These are phyloP conservation scores for Trametes elegans DNA, from an alignment of 768 basidiomycete genomes.

Conservation along the genomic window DNA sequence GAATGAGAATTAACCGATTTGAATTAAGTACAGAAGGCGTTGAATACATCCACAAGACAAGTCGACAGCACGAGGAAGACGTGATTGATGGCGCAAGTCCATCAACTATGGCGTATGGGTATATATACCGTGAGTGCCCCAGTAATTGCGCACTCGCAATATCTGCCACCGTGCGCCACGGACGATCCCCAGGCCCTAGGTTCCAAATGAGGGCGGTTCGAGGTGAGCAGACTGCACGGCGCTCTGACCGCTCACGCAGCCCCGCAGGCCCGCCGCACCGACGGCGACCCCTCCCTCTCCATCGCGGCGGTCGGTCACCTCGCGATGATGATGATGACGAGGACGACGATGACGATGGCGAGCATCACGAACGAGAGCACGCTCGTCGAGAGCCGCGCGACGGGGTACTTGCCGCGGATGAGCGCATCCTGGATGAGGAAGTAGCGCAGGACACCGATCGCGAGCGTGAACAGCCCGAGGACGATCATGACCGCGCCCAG, in stretches of 20 bases:
- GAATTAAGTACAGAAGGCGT: not conserved
- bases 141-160: no score
- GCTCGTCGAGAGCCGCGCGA: slow-evolving; percentile 36
- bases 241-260: no score
- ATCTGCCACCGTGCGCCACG: no score
- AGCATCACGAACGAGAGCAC: slow-evolving; percentile 32
- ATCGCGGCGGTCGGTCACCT: not conserved
- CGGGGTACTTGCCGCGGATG: slow-evolving; percentile 39
- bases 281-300: no score
- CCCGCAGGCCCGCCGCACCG: no score
- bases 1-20: not conserved
- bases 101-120: slow-evolving; percentile 12
- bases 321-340: slow-evolving; percentile 35
- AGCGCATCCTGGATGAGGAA: slow-evolving; percentile 40
- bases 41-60: no score
- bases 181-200: not conserved
- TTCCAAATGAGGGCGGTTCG: no score
- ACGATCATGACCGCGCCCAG: slow-evolving; percentile 41
- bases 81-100: slow-evolving; percentile 11
- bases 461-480: slow-evolving; percentile 36
- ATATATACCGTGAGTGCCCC: slow-evolving; percentile 11
- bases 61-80: not conserved
- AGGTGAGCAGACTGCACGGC: no score
- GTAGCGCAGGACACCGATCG: slow-evolving; percentile 36
- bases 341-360: slow-evolving; percentile 34